Base-by-base conservation (phyloP, 2,329 filamentous ascomycete genomes). In the Arthrobotrys sphaeroides region DNA sequence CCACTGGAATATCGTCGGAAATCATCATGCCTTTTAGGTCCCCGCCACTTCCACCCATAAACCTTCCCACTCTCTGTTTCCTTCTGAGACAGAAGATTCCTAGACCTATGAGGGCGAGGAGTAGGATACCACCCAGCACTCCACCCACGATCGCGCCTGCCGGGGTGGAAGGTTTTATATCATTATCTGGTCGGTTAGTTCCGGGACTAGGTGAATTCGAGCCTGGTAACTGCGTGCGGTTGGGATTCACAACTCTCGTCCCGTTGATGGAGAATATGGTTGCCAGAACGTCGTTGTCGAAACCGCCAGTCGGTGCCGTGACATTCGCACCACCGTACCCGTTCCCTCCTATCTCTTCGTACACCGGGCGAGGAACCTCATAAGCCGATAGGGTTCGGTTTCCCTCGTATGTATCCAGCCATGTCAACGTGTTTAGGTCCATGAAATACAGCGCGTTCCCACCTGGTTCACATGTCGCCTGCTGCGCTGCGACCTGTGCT, bases 201-300 rank as follows among this genome's bases (percentile, higher is more conserved):
- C n/a, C n/a, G 2, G 9, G 49, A 36, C 22, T n/a, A n/a, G n/a
- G 28, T 36, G 5, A 18, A 12, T 55, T 13, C 61, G 33, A 20
- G 10, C 13, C 4, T 2, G 45, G 5, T n/a, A 7, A 7, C 31
- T 33, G 6, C 7, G 26, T 16, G 7, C 7, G 13, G 9, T 49
- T 31, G 7, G 31, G 24, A 13, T 45, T 38, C 26, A 38, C 1
- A 2, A 10, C 5, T 7, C 20, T 49, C 1, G 36, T 24, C 28
- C 26, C 49, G 13, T 59, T 55, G 20, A 55, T 55, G 9, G 49
- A 5, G n/a, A 66, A 67, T 20, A 67, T n/a, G 10, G 49, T 36
- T 16, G 28, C 49, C 13, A 67, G 13, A 13, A 31, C 16, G 2
- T 53, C 26, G 28, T 24, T 47, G 12, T 53, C 16, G 18, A 57